Evolutionary conservation across 2,329 filamentous ascomycete genomes (phyloP).

Genomic region (Hypoxylon sp.): DNA sequence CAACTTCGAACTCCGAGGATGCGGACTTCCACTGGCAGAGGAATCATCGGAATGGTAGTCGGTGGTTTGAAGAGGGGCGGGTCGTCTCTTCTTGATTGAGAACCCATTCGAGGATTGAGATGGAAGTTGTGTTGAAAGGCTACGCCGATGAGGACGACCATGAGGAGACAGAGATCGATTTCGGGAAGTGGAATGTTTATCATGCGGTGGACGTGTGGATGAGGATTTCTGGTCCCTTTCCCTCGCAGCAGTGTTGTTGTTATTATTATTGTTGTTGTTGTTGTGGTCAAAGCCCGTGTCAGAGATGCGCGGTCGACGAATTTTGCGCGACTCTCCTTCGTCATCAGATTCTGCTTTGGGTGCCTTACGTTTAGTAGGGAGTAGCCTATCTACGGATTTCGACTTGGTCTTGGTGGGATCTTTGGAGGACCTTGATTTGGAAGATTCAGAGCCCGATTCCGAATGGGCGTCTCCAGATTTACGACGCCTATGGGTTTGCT

Average conservation of each 20-base stretch:
- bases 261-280: constrained; percentile 10
- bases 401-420: constrained; percentile 63
- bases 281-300: constrained; percentile 61
- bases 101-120: constrained; percentile 69
- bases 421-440: constrained; percentile 63
- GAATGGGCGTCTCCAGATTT: constrained; percentile 60
- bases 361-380: constrained; percentile 69
- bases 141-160: constrained; percentile 72
- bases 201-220: constrained; percentile 54
- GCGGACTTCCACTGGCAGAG: constrained; percentile 72
- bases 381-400: constrained; percentile 63
- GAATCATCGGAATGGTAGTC: constrained; percentile 79
- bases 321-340: constrained; percentile 68
- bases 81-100: constrained; percentile 73
- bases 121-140: constrained; percentile 74
- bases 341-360: constrained; percentile 71
- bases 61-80: constrained; percentile 72
- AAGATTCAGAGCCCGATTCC: constrained; percentile 71
- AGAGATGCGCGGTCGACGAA: constrained; percentile 67
- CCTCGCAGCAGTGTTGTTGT: constrained; percentile 50
- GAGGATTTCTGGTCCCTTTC: constrained; percentile 55
- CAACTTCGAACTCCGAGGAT: constrained; percentile 71
- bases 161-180: constrained; percentile 73
- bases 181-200: constrained; percentile 53
- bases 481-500: constrained; percentile 58